Base-by-base conservation (phyloP, 2,329 filamentous ascomycete genomes). In the Aspergillus sp. region DNA sequence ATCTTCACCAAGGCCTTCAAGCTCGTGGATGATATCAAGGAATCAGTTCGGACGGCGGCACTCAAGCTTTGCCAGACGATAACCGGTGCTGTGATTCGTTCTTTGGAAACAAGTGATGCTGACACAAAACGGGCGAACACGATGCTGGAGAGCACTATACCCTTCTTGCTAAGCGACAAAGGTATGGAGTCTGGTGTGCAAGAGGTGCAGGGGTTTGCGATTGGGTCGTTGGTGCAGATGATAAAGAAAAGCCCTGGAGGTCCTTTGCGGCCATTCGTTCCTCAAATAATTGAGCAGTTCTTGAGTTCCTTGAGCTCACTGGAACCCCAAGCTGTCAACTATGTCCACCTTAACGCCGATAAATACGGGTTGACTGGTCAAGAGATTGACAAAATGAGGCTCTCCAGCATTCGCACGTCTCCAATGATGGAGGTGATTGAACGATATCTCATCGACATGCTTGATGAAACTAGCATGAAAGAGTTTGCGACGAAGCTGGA, bases 1-100 rank as follows among this genome's bases (percentile, higher is more conserved):
- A 90, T 97, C 45, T 96, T 94, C 87, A 83, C 82, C 10, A 84
- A 88, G 24, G 88, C 90, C 0, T 88, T 97, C 70, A 95, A 90
- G 65, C 91, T 99, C 0, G 78, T 97, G 5, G 94, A 99, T 69
- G 94, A 99, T 69, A 95, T 97, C 70, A 99, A 99, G 69, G 88
- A 87, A 7, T 91, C 88, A 1, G 94, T 99, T 4, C 83, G 94
- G 47, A 79, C 82, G 33, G 88, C 91, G 1, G 94, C 94, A 1
- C 80, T 91, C 43, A 85, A 86, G 54, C 80, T 99, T 4, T 95
- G 92, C 63, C 86, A 92, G 68, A 84, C 86, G 0, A 79, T 99
- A 33, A 95, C 91, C 1, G 91, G 89, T 48, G 88, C 89, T 14
- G 81, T 97, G 13, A 90, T 95, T 3, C 86, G 91, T 24, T 89